Evolutionary conservation across 129 eudicot species (phyloP).

Genomic region (Flaveria linearis): DNA sequence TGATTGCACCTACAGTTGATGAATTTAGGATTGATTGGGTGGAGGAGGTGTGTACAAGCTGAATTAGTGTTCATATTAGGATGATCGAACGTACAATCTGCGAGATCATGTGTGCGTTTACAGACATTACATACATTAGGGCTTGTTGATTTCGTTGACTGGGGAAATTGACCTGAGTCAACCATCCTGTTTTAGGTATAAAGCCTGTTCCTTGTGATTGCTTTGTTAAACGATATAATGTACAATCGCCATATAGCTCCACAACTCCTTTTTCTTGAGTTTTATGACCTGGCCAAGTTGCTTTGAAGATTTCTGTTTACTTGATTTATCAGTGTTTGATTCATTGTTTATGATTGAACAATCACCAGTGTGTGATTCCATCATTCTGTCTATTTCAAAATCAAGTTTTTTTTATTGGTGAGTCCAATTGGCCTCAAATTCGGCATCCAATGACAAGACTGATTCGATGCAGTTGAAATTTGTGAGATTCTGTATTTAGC

Average conservation of each 20-base stretch:
- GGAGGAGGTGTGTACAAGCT: constrained; percentile 11
- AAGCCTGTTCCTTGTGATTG: not conserved
- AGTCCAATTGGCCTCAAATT: not conserved
- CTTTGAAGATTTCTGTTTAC: constrained; percentile 2
- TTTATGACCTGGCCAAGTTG: not conserved
- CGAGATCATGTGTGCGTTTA: constrained; percentile 5
- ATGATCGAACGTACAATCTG: constrained; percentile 4
- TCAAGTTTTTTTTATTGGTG: not conserved
- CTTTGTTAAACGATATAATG: not conserved
- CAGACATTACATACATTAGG: not conserved
- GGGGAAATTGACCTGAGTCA: constrained; percentile 26
- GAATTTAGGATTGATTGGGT: not conserved
- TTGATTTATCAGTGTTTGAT: not conserved
- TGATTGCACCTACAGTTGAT: not conserved
- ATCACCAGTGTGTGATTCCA: not conserved
- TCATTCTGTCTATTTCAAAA: not conserved
- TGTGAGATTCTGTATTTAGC: constrained; percentile 22
- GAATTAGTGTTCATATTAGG: not conserved
- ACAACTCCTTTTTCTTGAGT: not conserved
- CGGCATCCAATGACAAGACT: too few relatives aligned
- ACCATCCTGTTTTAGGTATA: constrained; percentile 26
- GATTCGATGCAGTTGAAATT: not conserved
- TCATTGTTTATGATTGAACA: not conserved
- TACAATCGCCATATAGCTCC: too few relatives aligned
- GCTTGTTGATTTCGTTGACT: constrained; percentile 21